These are phyloP conservation scores for Chara braunii DNA, from an alignment of 139 green algal species.

Conservation along the genomic window DNA sequence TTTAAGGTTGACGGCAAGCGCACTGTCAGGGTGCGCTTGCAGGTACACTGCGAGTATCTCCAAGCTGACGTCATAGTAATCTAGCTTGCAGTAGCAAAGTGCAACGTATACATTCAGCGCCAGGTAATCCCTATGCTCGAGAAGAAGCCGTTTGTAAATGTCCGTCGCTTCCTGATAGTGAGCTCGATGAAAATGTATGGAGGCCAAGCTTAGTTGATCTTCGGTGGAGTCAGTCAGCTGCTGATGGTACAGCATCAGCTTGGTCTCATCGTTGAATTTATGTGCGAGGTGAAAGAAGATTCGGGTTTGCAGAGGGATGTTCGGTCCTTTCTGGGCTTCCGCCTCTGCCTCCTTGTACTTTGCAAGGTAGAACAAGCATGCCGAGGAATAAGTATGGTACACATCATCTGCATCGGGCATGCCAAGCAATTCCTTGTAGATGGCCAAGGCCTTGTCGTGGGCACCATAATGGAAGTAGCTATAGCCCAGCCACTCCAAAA, in stretches of 20 bases:
- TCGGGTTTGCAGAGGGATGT: conserved; percentile 53
- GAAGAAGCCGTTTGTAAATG: conserved; percentile 74
- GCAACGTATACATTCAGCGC: conserved; percentile 76
- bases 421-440: conserved; percentile 60
- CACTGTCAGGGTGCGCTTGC: conserved; percentile 48
- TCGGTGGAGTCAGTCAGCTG: conserved; percentile 61
- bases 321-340: conserved; percentile 51
- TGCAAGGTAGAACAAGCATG: conserved; percentile 70
- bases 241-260: conserved; percentile 62
- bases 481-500: conserved; percentile 67
- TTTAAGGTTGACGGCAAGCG: conserved; percentile 66
- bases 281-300: conserved; percentile 70
- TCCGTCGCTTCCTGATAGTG: conserved; percentile 71
- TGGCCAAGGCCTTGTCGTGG: conserved; percentile 62
- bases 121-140: conserved; percentile 49
- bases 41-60: conserved; percentile 67
- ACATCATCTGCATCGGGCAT: conserved; percentile 54
- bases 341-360: conserved; percentile 57
- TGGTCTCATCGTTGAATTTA: conserved; percentile 56
- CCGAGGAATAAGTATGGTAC: conserved; percentile 56
- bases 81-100: conserved; percentile 76
- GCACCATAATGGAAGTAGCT: conserved; percentile 68
- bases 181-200: conserved; percentile 51
- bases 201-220: conserved; percentile 69
- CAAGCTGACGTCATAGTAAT: conserved; percentile 76